These are phyloP conservation scores for Phytophthora megakarya DNA, from an alignment of 352 stramenopile genomes.

Conservation along the genomic window DNA sequence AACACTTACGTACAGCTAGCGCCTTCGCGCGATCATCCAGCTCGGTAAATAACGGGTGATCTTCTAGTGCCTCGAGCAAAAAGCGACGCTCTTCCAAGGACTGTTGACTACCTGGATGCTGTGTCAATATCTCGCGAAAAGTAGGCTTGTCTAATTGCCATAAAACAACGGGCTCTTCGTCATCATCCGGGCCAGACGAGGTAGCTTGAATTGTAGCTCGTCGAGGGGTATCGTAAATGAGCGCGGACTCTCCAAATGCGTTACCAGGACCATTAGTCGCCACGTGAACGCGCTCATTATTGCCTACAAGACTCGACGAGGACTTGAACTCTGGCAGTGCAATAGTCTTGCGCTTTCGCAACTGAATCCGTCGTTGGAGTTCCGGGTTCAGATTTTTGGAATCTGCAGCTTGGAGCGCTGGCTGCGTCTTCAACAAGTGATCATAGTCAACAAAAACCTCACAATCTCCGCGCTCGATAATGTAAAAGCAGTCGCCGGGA, in stretches of 20 bases:
- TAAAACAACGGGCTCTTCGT: conserved; percentile 52
- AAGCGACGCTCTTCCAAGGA: conserved; percentile 82
- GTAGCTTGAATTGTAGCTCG: conserved; percentile 67
- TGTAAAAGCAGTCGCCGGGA: conserved; percentile 80
- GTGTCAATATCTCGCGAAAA: conserved; percentile 64
- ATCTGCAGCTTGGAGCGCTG: conserved; percentile 25
- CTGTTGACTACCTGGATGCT: conserved; percentile 72
- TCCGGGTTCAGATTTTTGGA: conserved; percentile 18
- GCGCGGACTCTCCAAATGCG: conserved; percentile 81
- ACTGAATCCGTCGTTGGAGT: conserved; percentile 19
- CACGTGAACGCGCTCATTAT: conserved; percentile 75
- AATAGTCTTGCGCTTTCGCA: conserved; percentile 73
- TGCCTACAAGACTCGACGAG: conserved; percentile 57
- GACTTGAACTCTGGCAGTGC: conserved; percentile 72
- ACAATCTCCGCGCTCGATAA: conserved; percentile 77
- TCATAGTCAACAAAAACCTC: conserved; percentile 88
- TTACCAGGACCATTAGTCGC: conserved; percentile 80
- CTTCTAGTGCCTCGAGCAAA: conserved; percentile 65
- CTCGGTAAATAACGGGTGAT: conserved; percentile 78
- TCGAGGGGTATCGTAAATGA: conserved; percentile 86
- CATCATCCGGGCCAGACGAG: conserved; percentile 3
- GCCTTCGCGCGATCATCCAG: conserved; percentile 80
- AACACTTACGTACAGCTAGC: conserved; percentile 82
- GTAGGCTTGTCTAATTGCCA: conserved; percentile 77
- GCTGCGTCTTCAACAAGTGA: conserved; percentile 54